Evolutionary conservation across 768 basidiomycete species (phyloP).

Genomic region (Kwoniella bestiolae): DNA sequence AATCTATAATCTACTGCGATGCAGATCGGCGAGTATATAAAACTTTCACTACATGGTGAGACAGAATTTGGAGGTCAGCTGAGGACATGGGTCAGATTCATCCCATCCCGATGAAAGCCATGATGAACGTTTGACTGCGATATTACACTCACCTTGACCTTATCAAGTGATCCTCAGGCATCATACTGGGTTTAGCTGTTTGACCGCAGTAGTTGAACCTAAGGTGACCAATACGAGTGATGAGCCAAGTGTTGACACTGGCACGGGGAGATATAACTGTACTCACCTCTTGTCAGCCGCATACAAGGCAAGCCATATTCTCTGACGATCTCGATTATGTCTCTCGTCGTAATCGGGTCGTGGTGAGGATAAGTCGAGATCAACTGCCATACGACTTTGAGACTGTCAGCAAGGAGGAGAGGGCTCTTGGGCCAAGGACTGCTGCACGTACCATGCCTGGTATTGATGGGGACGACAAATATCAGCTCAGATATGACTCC

Average conservation of each 20-base stretch:
- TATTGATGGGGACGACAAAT: too few species aligned
- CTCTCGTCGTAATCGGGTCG: conserved; percentile 10
- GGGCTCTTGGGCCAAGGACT: background rate
- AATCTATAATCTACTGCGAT: conserved; percentile 9
- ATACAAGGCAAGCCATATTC: conserved; percentile 19
- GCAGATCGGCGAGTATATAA: conserved; percentile 9
- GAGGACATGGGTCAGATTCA: too few species aligned
- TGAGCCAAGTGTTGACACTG: background rate
- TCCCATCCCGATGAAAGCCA: too few species aligned
- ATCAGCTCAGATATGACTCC: background rate
- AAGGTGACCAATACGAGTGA: background rate
- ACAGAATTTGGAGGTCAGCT: background rate
- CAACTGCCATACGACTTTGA: conserved; percentile 14
- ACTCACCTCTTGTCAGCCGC: conserved; percentile 17
- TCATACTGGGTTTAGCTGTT: conserved; percentile 21
- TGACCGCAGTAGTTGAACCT: conserved; percentile 23
- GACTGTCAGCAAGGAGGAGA: background rate
- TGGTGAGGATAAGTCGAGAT: conserved; percentile 7
- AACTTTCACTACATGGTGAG: conserved; percentile 5
- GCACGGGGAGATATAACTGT: background rate
- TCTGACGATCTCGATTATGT: conserved; percentile 13
- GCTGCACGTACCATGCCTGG: conserved; percentile 16
- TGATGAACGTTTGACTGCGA: too few species aligned
- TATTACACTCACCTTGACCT: conserved; percentile 17
- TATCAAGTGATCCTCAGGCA: conserved; percentile 20